phyloP scores from a whole-genome alignment of 2,329 filamentous ascomycete species.

The Penicillium sp. region DNA sequence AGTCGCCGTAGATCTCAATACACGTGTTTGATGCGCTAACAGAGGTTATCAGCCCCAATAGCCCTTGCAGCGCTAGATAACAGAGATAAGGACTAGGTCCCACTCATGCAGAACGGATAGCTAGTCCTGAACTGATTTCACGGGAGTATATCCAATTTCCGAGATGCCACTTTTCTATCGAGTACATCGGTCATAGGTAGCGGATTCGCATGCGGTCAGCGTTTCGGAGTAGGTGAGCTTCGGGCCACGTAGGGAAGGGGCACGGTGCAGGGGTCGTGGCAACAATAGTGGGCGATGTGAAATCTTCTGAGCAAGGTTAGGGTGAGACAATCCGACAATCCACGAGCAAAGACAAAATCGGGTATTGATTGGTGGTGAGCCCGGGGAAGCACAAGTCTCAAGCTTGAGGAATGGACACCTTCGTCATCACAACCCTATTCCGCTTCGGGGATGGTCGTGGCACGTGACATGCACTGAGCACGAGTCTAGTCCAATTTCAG shows the following conservation, averaged over 20 bases:
- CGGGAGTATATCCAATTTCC: not conserved
- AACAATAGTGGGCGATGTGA: not conserved
- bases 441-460: constrained; percentile 4
- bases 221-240: constrained; percentile 1
- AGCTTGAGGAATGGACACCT: constrained; percentile 18
- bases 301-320: not conserved
- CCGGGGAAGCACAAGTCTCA: constrained; percentile 4
- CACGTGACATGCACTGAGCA: constrained; percentile 11
- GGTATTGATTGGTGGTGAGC: not conserved
- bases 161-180: not conserved
- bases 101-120: constrained; percentile 3
- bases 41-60: constrained; percentile 4
- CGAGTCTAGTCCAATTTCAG: not conserved
- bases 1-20: constrained; percentile 6
- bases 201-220: constrained; percentile 8
- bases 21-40: not conserved
- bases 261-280: constrained; percentile 3
- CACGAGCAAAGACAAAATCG: not conserved
- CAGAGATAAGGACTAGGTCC: constrained; percentile 6
- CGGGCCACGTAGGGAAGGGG: constrained; percentile 10
- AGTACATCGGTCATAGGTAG: not conserved
- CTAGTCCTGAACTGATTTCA: not conserved
- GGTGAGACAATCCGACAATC: constrained; percentile 1
- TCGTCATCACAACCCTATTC: constrained; percentile 14
- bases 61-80: constrained; percentile 6